These are phyloP conservation scores for Erigeron canadensis DNA, from an alignment of 129 eudicot species.

Conservation along the genomic window DNA sequence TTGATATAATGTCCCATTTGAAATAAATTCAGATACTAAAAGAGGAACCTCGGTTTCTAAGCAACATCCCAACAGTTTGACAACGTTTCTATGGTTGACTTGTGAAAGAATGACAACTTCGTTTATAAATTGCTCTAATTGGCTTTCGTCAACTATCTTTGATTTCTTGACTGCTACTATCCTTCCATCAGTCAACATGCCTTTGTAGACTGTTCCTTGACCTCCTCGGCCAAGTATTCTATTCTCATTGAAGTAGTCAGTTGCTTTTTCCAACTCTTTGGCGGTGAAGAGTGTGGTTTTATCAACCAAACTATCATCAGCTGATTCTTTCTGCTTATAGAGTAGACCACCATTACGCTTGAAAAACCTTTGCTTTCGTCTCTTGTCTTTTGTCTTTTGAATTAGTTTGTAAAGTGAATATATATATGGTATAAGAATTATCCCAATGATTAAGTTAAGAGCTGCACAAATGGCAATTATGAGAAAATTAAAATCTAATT, in stretches of 20 bases:
- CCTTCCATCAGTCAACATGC: background rate
- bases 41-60: constrained; percentile 7
- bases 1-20: background rate
- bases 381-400: background rate
- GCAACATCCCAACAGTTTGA: constrained; percentile 7
- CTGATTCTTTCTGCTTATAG: constrained; percentile 2
- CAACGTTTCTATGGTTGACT: constrained; percentile 3
- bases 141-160: background rate
- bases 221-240: constrained; percentile 1
- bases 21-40: background rate
- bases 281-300: background rate
- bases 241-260: background rate
- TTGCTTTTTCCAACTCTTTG: background rate
- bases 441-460: background rate
- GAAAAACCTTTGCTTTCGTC: background rate
- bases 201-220: background rate
- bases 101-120: constrained; percentile 6
- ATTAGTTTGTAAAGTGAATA: background rate
- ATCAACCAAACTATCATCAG: background rate
- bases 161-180: background rate
- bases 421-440: background rate
- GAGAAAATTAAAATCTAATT: background rate
- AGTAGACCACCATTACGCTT: constrained; percentile 1
- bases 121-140: background rate
- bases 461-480: background rate